phyloP scores from a whole-genome alignment of 2,329 filamentous ascomycete genomes.

The Emmonsiellopsis sp. region DNA sequence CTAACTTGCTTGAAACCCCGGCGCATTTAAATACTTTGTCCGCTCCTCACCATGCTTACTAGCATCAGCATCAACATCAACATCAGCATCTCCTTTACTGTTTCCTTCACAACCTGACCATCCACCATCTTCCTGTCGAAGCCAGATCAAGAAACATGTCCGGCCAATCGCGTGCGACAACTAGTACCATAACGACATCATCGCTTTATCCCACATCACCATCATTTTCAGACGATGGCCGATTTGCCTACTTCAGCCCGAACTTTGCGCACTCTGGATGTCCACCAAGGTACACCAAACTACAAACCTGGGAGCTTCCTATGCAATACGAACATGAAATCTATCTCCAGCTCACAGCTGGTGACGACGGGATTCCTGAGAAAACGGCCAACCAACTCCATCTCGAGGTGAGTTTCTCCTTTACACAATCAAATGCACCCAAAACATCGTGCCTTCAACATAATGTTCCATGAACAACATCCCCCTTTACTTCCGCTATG shows the following conservation, averaged over 20 bases:
- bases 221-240: not conserved
- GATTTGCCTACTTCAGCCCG: constrained; percentile 1
- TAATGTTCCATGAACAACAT: not conserved
- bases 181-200: not conserved
- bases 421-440: not conserved
- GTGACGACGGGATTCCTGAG: constrained; percentile 9
- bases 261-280: constrained; percentile 2
- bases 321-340: constrained; percentile 24
- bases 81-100: not conserved
- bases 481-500: not conserved
- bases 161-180: not conserved
- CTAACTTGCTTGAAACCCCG: too few relatives aligned
- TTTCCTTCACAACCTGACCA: not conserved
- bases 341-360: constrained; percentile 21
- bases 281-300: not conserved
- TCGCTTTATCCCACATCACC: not conserved
- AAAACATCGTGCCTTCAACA: not conserved
- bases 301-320: constrained; percentile 5
- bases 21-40: too few relatives aligned
- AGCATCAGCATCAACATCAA: not conserved
- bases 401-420: constrained; percentile 16
- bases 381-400: constrained; percentile 24
- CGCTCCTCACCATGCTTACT: too few relatives aligned
- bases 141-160: not conserved
- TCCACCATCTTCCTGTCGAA: not conserved